phyloP scores from a whole-genome alignment of 2,329 filamentous ascomycete genomes.

The Fusarium ambrosium region DNA sequence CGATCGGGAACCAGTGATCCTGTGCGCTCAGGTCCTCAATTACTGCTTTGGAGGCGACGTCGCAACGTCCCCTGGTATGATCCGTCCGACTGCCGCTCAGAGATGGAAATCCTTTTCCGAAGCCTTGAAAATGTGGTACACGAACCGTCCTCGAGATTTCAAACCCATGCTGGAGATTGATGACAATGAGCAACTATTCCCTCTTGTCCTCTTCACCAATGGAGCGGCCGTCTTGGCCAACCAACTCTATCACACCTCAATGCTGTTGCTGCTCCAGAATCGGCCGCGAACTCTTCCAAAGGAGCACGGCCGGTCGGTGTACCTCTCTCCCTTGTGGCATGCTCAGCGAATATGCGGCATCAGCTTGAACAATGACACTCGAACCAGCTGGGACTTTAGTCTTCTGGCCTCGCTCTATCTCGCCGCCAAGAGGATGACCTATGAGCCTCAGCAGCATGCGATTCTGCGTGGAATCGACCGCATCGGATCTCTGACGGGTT shows the following conservation, averaged over 20 bases:
- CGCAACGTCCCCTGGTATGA: constrained; percentile 19
- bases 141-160: constrained; percentile 49
- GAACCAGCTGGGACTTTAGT: constrained; percentile 62
- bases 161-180: constrained; percentile 53
- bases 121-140: constrained; percentile 51
- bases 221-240: constrained; percentile 62
- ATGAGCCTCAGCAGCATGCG: constrained; percentile 60
- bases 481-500: constrained; percentile 58
- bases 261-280: constrained; percentile 65
- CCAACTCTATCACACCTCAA: constrained; percentile 69
- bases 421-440: constrained; percentile 62
- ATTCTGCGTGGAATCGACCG: constrained; percentile 56
- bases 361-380: constrained; percentile 60
- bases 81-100: constrained; percentile 39
- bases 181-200: constrained; percentile 50
- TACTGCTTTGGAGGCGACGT: constrained; percentile 44
- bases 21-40: constrained; percentile 53
- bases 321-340: constrained; percentile 63
- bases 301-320: constrained; percentile 47
- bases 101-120: constrained; percentile 51
- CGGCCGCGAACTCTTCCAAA: constrained; percentile 60
- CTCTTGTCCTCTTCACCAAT: constrained; percentile 55
- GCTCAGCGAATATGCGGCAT: constrained; percentile 64
- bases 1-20: constrained; percentile 47
- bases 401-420: constrained; percentile 61